These are phyloP conservation scores for Colletotrichum tanaceti DNA, from an alignment of 2,329 filamentous ascomycete species.

Conservation along the genomic window DNA sequence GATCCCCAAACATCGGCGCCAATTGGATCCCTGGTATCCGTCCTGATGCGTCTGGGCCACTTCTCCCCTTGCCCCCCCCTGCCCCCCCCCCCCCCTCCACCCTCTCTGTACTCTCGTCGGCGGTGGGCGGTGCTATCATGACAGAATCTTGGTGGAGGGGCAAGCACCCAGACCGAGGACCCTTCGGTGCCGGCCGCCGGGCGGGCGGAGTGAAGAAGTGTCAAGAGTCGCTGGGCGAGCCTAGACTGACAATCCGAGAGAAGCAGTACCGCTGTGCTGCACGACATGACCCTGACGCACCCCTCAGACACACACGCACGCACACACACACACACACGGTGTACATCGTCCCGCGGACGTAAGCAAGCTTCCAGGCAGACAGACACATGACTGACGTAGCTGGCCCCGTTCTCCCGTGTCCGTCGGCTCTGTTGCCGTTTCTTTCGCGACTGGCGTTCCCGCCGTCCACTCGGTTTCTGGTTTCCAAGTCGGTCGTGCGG, in stretches of 20 bases:
- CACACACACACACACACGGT: conserved; percentile 13
- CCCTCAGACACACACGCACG: conserved; percentile 12
- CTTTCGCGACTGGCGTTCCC: neutral
- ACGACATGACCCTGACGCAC: conserved; percentile 35
- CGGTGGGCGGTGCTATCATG: conserved; percentile 31
- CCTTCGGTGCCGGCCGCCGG: conserved; percentile 27
- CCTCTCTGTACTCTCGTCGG: conserved; percentile 12
- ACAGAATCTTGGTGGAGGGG: conserved; percentile 25
- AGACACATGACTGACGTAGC: conserved; percentile 33
- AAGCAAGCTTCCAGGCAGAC: conserved; percentile 33
- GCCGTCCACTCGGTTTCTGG: conserved; percentile 1
- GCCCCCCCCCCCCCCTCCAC: neutral
- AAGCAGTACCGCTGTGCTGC: conserved; percentile 21
- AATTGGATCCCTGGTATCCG: conserved; percentile 18
- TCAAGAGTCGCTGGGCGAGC: neutral
- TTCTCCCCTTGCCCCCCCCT: conserved; percentile 7
- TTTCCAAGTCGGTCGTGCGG: conserved; percentile 13
- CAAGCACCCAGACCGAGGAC: conserved; percentile 5
- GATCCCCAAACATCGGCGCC: conserved; percentile 19
- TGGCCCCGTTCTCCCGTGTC: conserved; percentile 19
- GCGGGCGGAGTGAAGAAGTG: conserved; percentile 8
- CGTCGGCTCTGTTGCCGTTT: conserved; percentile 12
- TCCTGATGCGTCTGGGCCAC: conserved; percentile 3
- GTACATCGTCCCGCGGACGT: conserved; percentile 25
- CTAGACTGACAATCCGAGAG: neutral